Conservation (phyloP, 2,329 filamentous ascomycete species). For the Fusarium proliferatum region DNA sequence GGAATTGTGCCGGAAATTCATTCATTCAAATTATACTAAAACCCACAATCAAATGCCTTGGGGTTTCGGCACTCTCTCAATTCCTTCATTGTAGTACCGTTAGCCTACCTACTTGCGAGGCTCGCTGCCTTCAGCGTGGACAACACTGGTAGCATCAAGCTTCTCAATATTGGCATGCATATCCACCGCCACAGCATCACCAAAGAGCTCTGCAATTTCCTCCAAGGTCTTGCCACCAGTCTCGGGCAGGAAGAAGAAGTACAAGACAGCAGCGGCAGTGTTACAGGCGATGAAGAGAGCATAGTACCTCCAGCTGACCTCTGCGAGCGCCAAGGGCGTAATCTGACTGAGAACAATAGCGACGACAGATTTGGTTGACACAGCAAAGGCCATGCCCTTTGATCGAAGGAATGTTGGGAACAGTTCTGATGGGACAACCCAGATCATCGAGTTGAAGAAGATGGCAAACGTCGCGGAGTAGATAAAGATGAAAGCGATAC, state of each 20-base stretch:
- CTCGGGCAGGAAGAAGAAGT: not conserved
- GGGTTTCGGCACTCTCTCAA: not conserved
- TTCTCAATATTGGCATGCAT: not conserved
- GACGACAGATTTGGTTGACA: not conserved
- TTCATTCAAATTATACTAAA: not conserved
- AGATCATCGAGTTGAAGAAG: not conserved
- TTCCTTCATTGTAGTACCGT: fast-evolving
- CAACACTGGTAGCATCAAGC: not conserved
- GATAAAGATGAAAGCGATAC: not conserved
- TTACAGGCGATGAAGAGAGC: not conserved
- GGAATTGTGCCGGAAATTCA: too few relatives aligned
- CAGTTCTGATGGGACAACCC: not conserved
- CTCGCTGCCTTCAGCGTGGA: not conserved
- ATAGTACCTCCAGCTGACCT: not conserved
- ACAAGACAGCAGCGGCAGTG: not conserved
- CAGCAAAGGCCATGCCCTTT: not conserved
- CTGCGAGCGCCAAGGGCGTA: not conserved
- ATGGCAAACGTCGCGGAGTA: not conserved
- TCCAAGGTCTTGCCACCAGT: not conserved
- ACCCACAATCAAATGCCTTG: not conserved
- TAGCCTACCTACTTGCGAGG: not conserved
- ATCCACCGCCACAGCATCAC: not conserved
- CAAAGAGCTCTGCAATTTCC: not conserved
- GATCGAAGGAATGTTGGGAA: not conserved
- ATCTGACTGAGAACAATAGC: not conserved